A percentile compares a stretch with the other conserved stretches of the same genome.
These are phyloP conservation scores for Cyclotella choctawhatcheeana DNA, from an alignment of 108 stramenopile species.

Conservation along the genomic window DNA sequence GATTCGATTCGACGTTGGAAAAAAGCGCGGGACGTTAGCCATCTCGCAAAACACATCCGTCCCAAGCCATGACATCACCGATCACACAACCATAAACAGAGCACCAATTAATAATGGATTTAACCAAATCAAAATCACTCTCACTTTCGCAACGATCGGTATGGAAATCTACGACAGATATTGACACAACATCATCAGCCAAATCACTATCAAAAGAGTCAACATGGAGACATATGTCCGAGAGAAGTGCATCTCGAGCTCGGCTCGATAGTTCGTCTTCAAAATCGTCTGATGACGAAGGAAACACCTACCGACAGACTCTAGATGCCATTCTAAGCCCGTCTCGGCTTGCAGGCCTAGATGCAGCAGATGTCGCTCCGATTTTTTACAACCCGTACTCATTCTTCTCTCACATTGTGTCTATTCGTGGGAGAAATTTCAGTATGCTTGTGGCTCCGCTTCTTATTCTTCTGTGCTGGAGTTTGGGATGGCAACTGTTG, in stretches of 20 bases:
- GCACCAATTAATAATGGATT: no score
- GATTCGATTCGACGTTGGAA: no score
- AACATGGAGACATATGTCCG: background rate
- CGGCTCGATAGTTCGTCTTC: background rate
- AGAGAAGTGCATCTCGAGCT: background rate
- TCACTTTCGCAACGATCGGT: background rate
- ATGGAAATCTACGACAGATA: background rate
- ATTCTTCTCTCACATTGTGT: slow-evolving; percentile 34
- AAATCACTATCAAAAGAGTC: background rate
- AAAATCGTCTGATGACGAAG: background rate
- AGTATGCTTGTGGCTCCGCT: slow-evolving; percentile 42
- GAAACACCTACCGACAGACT: background rate
- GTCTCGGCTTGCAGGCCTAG: background rate
- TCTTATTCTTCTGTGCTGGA: slow-evolving; percentile 27
- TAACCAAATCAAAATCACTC: no score
- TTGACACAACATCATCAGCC: background rate
- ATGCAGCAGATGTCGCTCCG: background rate
- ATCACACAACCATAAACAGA: no score
- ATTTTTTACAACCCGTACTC: background rate
- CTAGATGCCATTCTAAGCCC: background rate
- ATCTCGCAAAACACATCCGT: no score
- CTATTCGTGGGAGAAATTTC: slow-evolving; percentile 41
- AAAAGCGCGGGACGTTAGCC: no score
- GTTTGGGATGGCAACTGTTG: slow-evolving; percentile 43
- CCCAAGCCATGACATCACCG: no score